Conservation (phyloP, 148 eudicot genomes). For the Rhododendron henanense region DNA sequence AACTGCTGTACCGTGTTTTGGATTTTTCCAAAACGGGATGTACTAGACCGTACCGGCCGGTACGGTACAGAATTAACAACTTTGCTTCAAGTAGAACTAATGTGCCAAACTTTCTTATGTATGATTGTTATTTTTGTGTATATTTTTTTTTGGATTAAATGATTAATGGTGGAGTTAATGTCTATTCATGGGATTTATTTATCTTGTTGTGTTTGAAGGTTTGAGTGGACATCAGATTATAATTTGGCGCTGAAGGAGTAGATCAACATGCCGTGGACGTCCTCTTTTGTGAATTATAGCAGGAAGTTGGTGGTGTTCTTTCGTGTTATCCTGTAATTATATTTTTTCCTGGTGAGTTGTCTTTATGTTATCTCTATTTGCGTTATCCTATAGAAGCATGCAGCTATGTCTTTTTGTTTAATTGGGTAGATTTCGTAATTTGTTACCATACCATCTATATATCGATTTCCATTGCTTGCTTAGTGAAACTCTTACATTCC, state of each 20-base stretch:
- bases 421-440: not conserved
- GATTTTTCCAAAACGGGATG: too few relatives aligned
- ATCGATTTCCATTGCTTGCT: not conserved
- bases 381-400: not conserved
- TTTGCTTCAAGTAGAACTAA: not conserved
- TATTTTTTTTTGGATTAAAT: not conserved
- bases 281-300: slow-evolving; percentile 27
- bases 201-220: not conserved
- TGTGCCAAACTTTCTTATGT: not conserved
- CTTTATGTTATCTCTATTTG: not conserved
- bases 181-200: not conserved
- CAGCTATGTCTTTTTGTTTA: not conserved
- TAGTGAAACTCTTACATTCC: not conserved
- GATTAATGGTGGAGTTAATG: not conserved
- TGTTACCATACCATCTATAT: not conserved
- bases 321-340: slow-evolving; percentile 49
- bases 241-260: slow-evolving; percentile 12
- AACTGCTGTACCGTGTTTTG: too few relatives aligned
- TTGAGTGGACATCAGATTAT: not conserved
- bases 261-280: slow-evolving; percentile 55
- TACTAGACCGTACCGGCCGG: too few relatives aligned
- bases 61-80: too few relatives aligned
- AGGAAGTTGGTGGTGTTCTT: slow-evolving; percentile 63
- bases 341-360: slow-evolving; percentile 25
- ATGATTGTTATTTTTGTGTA: not conserved